Evolutionary conservation across 805 yeast genomes (phyloP).

Genomic region (Lachancea kluyveri): DNA sequence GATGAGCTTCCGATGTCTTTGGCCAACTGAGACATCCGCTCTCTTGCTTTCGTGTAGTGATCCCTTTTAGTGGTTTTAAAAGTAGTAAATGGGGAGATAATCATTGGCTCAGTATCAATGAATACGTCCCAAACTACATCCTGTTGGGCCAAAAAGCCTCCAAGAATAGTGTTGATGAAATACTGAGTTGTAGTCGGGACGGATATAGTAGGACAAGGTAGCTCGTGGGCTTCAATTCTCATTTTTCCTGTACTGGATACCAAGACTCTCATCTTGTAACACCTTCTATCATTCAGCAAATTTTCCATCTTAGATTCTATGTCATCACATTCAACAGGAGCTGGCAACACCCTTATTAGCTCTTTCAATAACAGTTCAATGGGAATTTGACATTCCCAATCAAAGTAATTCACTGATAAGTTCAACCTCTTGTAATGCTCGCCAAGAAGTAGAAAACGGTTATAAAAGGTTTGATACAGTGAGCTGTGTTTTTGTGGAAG

Average conservation of each 20-base stretch:
- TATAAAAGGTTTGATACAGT: no score
- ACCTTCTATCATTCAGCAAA: conserved; percentile 24
- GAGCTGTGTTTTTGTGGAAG: no score
- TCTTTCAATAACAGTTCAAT: conserved; percentile 36
- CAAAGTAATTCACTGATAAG: conserved; percentile 49
- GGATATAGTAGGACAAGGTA: conserved; percentile 24
- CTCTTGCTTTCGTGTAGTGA: conserved; percentile 58
- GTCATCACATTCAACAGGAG: conserved; percentile 9
- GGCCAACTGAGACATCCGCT: conserved; percentile 32
- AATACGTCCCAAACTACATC: conserved; percentile 50
- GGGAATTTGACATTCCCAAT: conserved; percentile 40
- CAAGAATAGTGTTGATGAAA: conserved; percentile 24
- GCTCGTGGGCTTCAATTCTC: conserved; percentile 31
- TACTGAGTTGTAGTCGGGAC: conserved; percentile 11
- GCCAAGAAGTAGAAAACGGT: conserved; percentile 53
- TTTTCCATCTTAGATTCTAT: conserved; percentile 12
- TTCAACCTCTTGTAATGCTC: conserved; percentile 59
- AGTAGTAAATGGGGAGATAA: conserved; percentile 71
- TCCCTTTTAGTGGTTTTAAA: conserved; percentile 77
- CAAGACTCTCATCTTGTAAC: conserved; percentile 45
- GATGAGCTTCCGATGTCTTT: conserved; percentile 13
- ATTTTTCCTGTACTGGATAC: conserved; percentile 34
- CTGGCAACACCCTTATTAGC: conserved; percentile 34
- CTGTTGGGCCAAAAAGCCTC: conserved; percentile 22
- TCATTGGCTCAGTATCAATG: conserved; percentile 46